phyloP scores from a whole-genome alignment of 169 alveolate species.

The Plasmodium coatneyi region DNA sequence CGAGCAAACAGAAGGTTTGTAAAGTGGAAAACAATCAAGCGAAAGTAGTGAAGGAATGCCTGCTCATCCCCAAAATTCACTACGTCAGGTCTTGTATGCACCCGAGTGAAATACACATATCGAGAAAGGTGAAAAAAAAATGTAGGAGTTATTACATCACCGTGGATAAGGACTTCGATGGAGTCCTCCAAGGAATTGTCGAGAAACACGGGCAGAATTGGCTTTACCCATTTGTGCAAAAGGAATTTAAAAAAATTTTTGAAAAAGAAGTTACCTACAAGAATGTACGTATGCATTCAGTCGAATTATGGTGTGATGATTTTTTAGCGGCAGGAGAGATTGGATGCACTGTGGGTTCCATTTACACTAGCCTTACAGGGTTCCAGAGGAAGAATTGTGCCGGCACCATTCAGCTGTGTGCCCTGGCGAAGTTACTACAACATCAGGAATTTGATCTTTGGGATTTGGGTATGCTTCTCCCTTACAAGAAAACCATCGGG shows the following conservation, averaged over 20 bases:
- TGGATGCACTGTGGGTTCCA: slow-evolving; percentile 81
- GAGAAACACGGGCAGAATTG: slow-evolving; percentile 84
- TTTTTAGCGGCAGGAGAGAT: slow-evolving; percentile 83
- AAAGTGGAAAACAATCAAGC: slow-evolving; percentile 6
- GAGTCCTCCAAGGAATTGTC: slow-evolving; percentile 80
- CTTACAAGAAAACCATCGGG: slow-evolving; percentile 81
- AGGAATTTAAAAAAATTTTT: slow-evolving; percentile 77
- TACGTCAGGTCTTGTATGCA: slow-evolving; percentile 77
- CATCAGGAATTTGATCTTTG: slow-evolving; percentile 76
- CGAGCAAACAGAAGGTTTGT: slow-evolving; percentile 45
- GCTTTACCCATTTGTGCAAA: slow-evolving; percentile 82
- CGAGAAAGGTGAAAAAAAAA: slow-evolving; percentile 71
- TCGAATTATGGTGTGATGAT: slow-evolving; percentile 80
- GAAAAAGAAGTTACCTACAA: slow-evolving; percentile 60
- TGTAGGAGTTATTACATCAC: slow-evolving; percentile 74
- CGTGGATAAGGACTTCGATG: slow-evolving; percentile 76
- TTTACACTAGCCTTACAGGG: slow-evolving; percentile 83
- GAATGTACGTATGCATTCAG: slow-evolving; percentile 76
- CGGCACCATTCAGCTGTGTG: slow-evolving; percentile 82
- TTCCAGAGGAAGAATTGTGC: slow-evolving; percentile 78
- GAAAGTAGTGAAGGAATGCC: slow-evolving; percentile 26
- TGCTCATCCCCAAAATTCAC: slow-evolving; percentile 80
- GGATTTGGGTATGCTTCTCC: slow-evolving; percentile 84
- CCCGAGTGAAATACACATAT: slow-evolving; percentile 74
- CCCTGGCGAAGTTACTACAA: slow-evolving; percentile 79